Conservation (phyloP, 345 rosid genomes). For the Kandelia obovata region DNA sequence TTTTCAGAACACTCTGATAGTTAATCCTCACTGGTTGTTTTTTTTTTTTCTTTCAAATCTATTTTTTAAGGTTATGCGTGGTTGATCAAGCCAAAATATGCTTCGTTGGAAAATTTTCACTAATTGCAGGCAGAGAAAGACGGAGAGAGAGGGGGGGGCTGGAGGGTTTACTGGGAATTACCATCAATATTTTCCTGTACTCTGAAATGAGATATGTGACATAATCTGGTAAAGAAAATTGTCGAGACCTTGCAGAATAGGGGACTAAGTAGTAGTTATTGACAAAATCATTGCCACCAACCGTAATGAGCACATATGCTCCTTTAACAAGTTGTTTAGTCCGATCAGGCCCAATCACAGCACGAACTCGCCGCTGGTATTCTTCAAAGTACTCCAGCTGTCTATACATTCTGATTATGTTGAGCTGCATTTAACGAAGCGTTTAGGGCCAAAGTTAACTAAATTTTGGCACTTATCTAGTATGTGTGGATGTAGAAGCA, state of each 20-base stretch:
- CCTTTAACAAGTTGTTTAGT: conserved; percentile 44
- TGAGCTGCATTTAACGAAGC: conserved; percentile 36
- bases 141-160: background rate
- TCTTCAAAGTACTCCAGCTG: conserved; percentile 58
- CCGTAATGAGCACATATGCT: conserved; percentile 48
- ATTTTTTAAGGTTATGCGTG: background rate
- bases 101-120: background rate
- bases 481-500: too few species aligned
- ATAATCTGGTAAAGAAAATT: conserved; percentile 40
- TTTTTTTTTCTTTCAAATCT: too few species aligned
- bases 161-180: background rate
- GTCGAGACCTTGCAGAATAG: conserved; percentile 44
- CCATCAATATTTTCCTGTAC: conserved; percentile 40
- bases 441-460: background rate
- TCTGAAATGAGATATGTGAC: conserved; percentile 45
- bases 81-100: background rate
- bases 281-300: conserved; percentile 65
- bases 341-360: conserved; percentile 40
- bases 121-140: too few species aligned
- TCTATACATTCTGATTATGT: conserved; percentile 55
- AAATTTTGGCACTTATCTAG: background rate
- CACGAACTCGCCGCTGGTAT: conserved; percentile 49
- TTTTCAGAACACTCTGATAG: too few species aligned
- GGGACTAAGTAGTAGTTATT: conserved; percentile 57
- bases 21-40: too few species aligned